Base-by-base conservation (phyloP, 345 rosid genomes). In the Eutrema heterophyllum region DNA sequence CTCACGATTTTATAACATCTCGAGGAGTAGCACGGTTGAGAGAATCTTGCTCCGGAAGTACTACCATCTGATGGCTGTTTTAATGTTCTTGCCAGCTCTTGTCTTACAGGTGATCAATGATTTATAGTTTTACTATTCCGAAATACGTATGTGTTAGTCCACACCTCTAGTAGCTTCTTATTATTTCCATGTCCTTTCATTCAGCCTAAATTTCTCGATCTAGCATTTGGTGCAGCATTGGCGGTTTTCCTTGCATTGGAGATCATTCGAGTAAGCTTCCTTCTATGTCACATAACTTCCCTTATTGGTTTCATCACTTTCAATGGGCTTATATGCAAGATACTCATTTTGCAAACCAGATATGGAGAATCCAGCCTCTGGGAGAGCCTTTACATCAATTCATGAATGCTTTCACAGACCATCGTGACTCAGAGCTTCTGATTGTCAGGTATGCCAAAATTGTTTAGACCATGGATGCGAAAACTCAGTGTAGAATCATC, bases 371-470 rank as follows among this genome's bases (percentile, higher is more conserved):
- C 81, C 81, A 92, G 83, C 97, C 98, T 3, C 75, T 88, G 18
- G 97, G 98, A 69, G 80, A 86, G 45, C 87, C 82, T 57, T 64
- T 92, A 45, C 88, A 95, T 84, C 82, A 85, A 33, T 95, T 92
- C 78, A 95, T 90, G 96, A 90, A 81, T 83, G 99, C 97, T 67
- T 95, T 95, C 81, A 90, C 97, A 0, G 99, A 95, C 76, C 99
- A 92, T 76, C 97, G 98, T 16, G 97, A 92, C 78, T 95, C 97
- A 24, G 97, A 95, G 82, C 80, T 85, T 76, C 94, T 95, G 46
- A 90, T 92, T 74, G 93, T 95, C 71, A 92, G 99, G 99, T 83
- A 73, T 8, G 51, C 52, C 64, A 16, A 52, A 44, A 52, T 45
- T 67, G 43, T 32, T 43, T 68, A 14, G 40, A 44, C 54, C n/a